These are phyloP conservation scores for Aspergillus versicolor DNA, from an alignment of 2,329 filamentous ascomycete genomes.

Conservation along the genomic window DNA sequence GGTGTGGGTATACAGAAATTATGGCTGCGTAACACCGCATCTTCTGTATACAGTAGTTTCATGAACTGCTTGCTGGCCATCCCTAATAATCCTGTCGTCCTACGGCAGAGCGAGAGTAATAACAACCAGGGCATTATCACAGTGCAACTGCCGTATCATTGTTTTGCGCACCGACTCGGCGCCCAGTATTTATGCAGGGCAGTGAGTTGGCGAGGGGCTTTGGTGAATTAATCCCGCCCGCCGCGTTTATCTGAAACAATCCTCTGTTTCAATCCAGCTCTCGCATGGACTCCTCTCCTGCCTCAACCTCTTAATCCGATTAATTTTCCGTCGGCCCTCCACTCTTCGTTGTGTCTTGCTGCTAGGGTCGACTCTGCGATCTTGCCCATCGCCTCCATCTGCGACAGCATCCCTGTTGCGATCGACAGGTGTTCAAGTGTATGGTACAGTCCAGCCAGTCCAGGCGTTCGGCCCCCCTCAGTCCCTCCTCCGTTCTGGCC, in stretches of 20 bases:
- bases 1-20: background rate
- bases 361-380: background rate
- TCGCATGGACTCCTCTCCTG: background rate
- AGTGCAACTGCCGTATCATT: too few relatives aligned
- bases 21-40: conserved; percentile 9
- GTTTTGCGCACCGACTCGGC: too few relatives aligned
- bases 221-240: conserved; percentile 3
- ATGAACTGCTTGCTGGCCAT: conserved; percentile 2
- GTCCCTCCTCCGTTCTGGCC: conserved; percentile 9
- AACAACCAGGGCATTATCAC: too few relatives aligned
- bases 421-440: conserved; percentile 12
- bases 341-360: background rate
- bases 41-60: conserved; percentile 4
- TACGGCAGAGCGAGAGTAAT: background rate
- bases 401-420: conserved; percentile 4
- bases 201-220: conserved; percentile 14
- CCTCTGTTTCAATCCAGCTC: conserved; percentile 16
- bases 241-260: conserved; percentile 22
- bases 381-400: background rate
- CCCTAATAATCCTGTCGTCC: conserved; percentile 1
- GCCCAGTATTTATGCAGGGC: background rate
- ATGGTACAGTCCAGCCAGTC: conserved; percentile 7
- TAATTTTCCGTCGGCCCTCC: conserved; percentile 4
- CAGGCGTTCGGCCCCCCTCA: conserved; percentile 8
- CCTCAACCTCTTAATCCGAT: conserved; percentile 8